phyloP scores from a whole-genome alignment of 2,329 filamentous ascomycete species.

The Aquanectria penicillioides region DNA sequence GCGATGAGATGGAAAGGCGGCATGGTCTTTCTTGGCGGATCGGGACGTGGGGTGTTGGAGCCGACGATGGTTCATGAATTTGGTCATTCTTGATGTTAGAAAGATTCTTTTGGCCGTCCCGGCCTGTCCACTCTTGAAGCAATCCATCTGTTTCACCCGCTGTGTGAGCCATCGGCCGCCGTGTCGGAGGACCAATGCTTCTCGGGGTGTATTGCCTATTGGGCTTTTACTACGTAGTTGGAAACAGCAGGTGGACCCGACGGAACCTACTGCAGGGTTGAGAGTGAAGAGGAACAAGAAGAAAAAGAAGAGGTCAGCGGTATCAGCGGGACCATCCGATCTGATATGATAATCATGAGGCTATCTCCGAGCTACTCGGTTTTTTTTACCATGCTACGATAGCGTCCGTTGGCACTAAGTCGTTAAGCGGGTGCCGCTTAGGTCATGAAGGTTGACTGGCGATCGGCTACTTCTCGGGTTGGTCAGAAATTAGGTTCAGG shows the following conservation, averaged over 20 bases:
- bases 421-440: slow-evolving; percentile 1
- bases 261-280: too few species aligned
- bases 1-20: background rate
- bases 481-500: background rate
- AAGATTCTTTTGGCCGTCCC: too few species aligned
- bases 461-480: background rate
- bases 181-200: background rate
- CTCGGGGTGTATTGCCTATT: too few species aligned
- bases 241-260: too few species aligned
- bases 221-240: too few species aligned
- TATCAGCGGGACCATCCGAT: background rate
- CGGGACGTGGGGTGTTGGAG: slow-evolving; percentile 12
- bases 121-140: background rate
- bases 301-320: background rate
- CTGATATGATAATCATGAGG: background rate
- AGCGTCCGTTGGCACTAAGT: slow-evolving; percentile 5
- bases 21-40: background rate
- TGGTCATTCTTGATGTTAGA: too few species aligned
- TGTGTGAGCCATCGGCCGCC: background rate
- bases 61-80: too few species aligned
- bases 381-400: too few species aligned
- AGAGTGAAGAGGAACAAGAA: too few species aligned
- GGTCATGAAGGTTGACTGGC: background rate
- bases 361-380: background rate
- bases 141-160: background rate